A percentile compares a stretch with the other conserved stretches of the same genome.
Evolutionary conservation across 2,329 filamentous ascomycete species (phyloP).

Genomic region (Trichoderma brevicompactum): DNA sequence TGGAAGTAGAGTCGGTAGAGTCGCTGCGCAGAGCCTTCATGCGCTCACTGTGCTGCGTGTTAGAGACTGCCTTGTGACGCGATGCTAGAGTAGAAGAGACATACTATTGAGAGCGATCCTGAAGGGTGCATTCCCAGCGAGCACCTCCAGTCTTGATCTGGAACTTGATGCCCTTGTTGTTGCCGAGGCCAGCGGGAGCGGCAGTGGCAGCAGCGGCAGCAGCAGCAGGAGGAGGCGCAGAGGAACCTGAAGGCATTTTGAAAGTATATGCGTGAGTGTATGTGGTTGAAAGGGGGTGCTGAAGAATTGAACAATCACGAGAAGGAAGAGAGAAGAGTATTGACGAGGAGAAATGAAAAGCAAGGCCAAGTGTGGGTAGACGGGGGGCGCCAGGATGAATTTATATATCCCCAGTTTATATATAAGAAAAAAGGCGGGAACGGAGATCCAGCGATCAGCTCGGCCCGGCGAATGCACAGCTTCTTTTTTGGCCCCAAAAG

Average conservation of each 20-base stretch:
- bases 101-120: constrained; percentile 52
- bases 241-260: constrained; percentile 33
- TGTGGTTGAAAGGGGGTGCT: background rate
- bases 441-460: constrained; percentile 21
- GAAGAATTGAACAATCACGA: background rate
- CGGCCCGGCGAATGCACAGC: background rate
- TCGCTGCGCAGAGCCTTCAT: constrained; percentile 44
- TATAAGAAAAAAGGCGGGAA: constrained; percentile 11
- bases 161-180: constrained; percentile 51
- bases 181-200: constrained; percentile 39
- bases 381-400: constrained; percentile 5
- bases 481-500: background rate
- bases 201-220: constrained; percentile 24
- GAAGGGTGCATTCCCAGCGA: constrained; percentile 47
- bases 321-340: background rate
- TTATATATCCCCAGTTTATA: constrained; percentile 8
- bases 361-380: background rate
- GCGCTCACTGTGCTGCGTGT: constrained; percentile 44
- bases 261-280: background rate
- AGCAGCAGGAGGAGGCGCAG: constrained; percentile 30
- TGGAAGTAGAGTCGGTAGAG: constrained; percentile 44
- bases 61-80: constrained; percentile 18
- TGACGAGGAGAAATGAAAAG: background rate
- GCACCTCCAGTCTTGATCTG: constrained; percentile 50
- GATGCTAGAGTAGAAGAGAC: constrained; percentile 31